Evolutionary conservation across 805 yeast genomes (phyloP).

Genomic region (Hagleromyces aurorensis): DNA sequence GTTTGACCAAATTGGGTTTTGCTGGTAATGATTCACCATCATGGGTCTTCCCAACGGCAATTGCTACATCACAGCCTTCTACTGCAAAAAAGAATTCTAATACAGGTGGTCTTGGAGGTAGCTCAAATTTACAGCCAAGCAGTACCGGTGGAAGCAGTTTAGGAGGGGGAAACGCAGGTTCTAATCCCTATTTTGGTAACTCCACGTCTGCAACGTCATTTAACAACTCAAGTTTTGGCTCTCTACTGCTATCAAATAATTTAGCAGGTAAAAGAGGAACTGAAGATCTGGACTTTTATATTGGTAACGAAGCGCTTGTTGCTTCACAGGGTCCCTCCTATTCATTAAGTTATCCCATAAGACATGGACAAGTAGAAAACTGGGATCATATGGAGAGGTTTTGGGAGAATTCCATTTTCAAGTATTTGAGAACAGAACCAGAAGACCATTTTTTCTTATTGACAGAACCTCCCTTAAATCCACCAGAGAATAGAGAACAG

Average conservation of each 20-base stretch:
- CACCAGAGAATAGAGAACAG: slow-evolving; percentile 99
- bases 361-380: slow-evolving; percentile 96
- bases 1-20: slow-evolving; percentile 92
- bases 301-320: slow-evolving; percentile 89
- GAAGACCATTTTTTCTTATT: slow-evolving; percentile 94
- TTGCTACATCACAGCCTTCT: slow-evolving; percentile 53
- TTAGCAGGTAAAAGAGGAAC: slow-evolving; percentile 74
- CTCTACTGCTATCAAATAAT: slow-evolving; percentile 30
- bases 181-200: slow-evolving; percentile 27
- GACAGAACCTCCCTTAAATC: slow-evolving; percentile 97
- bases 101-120: slow-evolving; percentile 34
- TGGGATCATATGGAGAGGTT: slow-evolving; percentile 99
- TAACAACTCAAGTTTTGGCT: slow-evolving; percentile 20
- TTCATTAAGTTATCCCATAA: slow-evolving; percentile 82
- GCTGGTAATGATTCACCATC: slow-evolving; percentile 99
- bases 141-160: slow-evolving; percentile 10
- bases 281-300: slow-evolving; percentile 87
- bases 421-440: slow-evolving; percentile 94
- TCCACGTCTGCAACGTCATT: slow-evolving; percentile 33
- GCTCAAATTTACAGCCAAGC: slow-evolving; percentile 14
- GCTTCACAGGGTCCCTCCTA: slow-evolving; percentile 91
- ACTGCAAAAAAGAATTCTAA: slow-evolving; percentile 32
- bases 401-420: slow-evolving; percentile 96
- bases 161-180: slow-evolving; percentile 6
- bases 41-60: slow-evolving; percentile 94